Percentiles rank a stretch among this genome's conserved stretches.
Evolutionary conservation across 2,329 filamentous ascomycete genomes (phyloP).

Genomic region (Alternaria gansuensis): DNA sequence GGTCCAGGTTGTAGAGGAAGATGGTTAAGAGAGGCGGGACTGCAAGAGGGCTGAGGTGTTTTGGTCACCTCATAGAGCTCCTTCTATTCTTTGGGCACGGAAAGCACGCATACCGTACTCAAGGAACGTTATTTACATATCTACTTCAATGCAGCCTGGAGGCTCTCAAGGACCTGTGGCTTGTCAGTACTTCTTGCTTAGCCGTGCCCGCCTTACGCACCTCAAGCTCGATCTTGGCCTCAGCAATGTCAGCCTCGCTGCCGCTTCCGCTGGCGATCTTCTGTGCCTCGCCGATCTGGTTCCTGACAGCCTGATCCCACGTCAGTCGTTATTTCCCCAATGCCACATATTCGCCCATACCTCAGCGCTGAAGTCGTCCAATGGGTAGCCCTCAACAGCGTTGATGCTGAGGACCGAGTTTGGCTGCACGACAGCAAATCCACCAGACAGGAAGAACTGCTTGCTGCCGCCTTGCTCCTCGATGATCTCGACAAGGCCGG

Average conservation of each 20-base stretch:
- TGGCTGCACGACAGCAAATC: conserved; percentile 96
- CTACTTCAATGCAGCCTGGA: conserved; percentile 84
- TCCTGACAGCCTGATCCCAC: conserved; percentile 71
- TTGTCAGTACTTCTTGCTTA: conserved; percentile 48
- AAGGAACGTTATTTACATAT: conserved; percentile 58
- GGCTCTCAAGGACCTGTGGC: conserved; percentile 78
- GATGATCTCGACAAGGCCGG: conserved; percentile 91
- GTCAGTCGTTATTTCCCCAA: conserved; percentile 25
- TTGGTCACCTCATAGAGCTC: conserved; percentile 39
- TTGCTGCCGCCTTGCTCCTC: conserved; percentile 91
- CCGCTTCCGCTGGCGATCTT: conserved; percentile 91
- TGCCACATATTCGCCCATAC: conserved; percentile 48
- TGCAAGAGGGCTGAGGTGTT: conserved; percentile 33
- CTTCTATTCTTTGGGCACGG: conserved; percentile 47
- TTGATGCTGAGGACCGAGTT: conserved; percentile 97
- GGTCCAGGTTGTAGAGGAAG: conserved; percentile 16
- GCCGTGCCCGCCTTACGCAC: conserved; percentile 61
- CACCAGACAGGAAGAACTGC: conserved; percentile 98
- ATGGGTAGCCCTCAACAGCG: conserved; percentile 90
- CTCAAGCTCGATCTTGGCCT: conserved; percentile 99
- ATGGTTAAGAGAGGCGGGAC: conserved; percentile 12
- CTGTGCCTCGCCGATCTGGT: conserved; percentile 92
- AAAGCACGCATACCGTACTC: conserved; percentile 42
- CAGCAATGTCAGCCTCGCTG: conserved; percentile 96
- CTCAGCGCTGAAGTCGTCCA: conserved; percentile 96